Conservation (phyloP, 2,329 filamentous ascomycete genomes). For the Endoconidiophora laricicola region DNA sequence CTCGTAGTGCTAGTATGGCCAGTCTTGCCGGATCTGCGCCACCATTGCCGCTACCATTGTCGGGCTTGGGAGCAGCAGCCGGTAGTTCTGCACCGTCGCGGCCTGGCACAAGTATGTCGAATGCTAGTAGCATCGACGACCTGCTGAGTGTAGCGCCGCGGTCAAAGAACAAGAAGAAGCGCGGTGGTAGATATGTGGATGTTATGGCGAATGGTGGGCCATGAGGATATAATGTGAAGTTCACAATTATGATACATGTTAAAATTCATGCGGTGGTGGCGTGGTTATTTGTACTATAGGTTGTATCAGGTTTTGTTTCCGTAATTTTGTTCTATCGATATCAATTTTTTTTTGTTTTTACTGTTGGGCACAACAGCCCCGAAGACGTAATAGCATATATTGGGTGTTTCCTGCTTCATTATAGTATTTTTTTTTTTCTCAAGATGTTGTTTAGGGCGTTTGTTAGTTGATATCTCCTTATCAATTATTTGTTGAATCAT, state of each 20-base stretch:
- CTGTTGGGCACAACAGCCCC: too few species aligned
- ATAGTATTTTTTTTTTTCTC: too few species aligned
- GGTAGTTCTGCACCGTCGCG: conserved; percentile 37
- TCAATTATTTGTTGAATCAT: too few species aligned
- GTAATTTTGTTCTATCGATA: too few species aligned
- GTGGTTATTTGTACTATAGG: too few species aligned
- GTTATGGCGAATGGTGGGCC: conserved; percentile 57
- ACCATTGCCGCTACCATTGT: neutral
- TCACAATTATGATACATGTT: neutral
- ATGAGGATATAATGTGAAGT: neutral
- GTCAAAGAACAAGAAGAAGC: conserved; percentile 56
- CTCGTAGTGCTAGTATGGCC: conserved; percentile 9
- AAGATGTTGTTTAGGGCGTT: too few species aligned
- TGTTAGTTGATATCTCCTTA: too few species aligned
- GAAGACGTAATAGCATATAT: too few species aligned
- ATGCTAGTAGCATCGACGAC: conserved; percentile 90
- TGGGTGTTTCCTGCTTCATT: too few species aligned
- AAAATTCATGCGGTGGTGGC: too few species aligned
- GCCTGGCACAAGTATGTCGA: conserved; percentile 69
- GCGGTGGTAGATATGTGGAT: conserved; percentile 80
- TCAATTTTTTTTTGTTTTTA: too few species aligned
- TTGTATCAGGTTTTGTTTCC: too few species aligned
- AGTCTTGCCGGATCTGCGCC: neutral
- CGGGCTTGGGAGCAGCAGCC: neutral
- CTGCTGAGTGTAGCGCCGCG: conserved; percentile 61